A percentile compares a stretch with the other conserved stretches of the same genome.
phyloP scores from a whole-genome alignment of 208 protist species.

The Crithidia bombi region DNA sequence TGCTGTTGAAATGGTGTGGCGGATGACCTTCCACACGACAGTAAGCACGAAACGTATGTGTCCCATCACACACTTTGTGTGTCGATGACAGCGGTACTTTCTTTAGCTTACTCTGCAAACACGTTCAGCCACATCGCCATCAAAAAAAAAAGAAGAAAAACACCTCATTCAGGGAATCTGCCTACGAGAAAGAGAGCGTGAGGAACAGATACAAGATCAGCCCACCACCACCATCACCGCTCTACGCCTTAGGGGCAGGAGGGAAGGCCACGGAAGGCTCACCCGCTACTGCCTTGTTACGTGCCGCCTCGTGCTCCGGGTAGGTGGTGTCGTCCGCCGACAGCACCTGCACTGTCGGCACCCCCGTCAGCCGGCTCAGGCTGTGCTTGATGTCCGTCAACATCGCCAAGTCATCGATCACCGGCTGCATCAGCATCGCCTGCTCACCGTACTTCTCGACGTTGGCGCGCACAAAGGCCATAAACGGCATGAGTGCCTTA shows the following conservation, averaged over 20 bases:
- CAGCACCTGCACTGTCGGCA: conserved; percentile 58
- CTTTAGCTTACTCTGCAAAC: too few species aligned
- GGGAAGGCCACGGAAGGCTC: conserved; percentile 76
- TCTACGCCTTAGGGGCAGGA: conserved; percentile 14
- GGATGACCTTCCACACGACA: too few species aligned
- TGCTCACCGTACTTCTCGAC: conserved; percentile 83
- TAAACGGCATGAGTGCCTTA: conserved; percentile 91
- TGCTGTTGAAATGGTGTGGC: too few species aligned
- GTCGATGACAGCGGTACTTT: too few species aligned
- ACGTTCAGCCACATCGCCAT: too few species aligned
- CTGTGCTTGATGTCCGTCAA: conserved; percentile 55
- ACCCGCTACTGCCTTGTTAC: conserved; percentile 76
- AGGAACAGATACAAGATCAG: background rate
- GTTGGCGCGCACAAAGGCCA: conserved; percentile 80
- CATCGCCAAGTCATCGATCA: conserved; percentile 73
- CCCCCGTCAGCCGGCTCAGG: conserved; percentile 70
- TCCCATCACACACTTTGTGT: too few species aligned
- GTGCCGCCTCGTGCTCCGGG: conserved; percentile 68
- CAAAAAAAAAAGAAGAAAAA: too few species aligned
- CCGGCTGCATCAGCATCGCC: conserved; percentile 63
- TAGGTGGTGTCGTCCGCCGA: conserved; percentile 55
- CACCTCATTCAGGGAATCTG: too few species aligned
- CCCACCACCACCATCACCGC: background rate
- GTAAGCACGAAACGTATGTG: too few species aligned
- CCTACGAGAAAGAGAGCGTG: too few species aligned